Conservation (phyloP, 75 land plant species). For the Sequoia sempervirens region DNA sequence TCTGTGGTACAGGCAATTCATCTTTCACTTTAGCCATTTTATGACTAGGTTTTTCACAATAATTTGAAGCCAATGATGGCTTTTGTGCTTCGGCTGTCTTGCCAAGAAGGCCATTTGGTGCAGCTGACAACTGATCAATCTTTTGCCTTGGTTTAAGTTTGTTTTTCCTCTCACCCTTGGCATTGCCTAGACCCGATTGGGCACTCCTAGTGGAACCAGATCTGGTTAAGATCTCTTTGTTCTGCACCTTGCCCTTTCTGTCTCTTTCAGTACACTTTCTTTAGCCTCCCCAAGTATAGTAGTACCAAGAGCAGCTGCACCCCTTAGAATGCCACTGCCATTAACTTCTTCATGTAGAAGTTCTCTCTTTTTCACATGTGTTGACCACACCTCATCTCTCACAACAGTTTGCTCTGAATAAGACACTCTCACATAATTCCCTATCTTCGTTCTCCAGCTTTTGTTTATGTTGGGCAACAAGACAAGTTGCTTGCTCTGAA, state of each 20-base stretch:
- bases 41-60: slow-evolving; percentile 18
- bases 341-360: no score
- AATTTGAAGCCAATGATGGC: slow-evolving; percentile 16
- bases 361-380: no score
- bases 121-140: no score
- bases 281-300: slow-evolving; percentile 53
- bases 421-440: no score
- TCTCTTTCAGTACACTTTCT: slow-evolving; percentile 91
- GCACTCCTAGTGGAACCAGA: slow-evolving; percentile 39
- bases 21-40: slow-evolving; percentile 15
- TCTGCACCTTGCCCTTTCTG: slow-evolving; percentile 58
- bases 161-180: slow-evolving; percentile 74
- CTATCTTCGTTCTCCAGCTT: no score
- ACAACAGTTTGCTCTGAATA: no score
- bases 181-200: slow-evolving; percentile 34
- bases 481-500: no score
- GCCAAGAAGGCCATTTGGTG: slow-evolving; percentile 8
- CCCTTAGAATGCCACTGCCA: slow-evolving; percentile 23
- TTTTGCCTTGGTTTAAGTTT: slow-evolving; percentile 52
- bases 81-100: slow-evolving; percentile 39
- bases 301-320: slow-evolving; percentile 38
- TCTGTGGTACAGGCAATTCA: slow-evolving; percentile 12
- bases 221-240: slow-evolving; percentile 35
- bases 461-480: no score
- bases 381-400: no score